phyloP scores from a whole-genome alignment of 805 yeast species.

The Metschnikowia similis region DNA sequence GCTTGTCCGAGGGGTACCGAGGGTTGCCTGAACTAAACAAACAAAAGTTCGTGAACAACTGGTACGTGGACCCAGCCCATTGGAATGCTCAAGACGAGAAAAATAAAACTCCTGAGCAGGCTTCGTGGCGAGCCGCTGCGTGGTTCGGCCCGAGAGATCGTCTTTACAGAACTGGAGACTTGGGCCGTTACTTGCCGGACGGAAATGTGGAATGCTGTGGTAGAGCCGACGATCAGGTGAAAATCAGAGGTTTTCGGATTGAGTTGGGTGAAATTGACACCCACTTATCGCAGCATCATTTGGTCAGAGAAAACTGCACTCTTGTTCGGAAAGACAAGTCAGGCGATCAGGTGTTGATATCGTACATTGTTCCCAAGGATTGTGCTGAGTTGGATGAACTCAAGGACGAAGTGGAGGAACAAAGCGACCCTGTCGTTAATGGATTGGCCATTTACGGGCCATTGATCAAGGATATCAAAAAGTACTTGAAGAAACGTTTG shows the following conservation, averaged over 20 bases:
- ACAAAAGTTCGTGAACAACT: conserved; percentile 82
- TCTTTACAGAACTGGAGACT: conserved; percentile 93
- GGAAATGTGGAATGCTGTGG: conserved; percentile 99
- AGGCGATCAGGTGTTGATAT: conserved; percentile 86
- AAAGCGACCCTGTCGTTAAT: conserved; percentile 62
- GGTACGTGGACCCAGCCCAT: conserved; percentile 72
- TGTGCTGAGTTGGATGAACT: conserved; percentile 43
- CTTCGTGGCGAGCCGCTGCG: conserved; percentile 63
- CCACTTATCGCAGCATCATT: conserved; percentile 88
- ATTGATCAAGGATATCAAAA: conserved; percentile 74
- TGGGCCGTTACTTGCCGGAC: conserved; percentile 94
- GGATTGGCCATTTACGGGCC: conserved; percentile 76
- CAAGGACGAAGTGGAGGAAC: conserved; percentile 45
- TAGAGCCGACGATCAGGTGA: conserved; percentile 98
- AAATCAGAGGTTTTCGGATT: conserved; percentile 96
- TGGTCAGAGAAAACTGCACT: conserved; percentile 89
- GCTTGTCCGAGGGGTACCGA: conserved; percentile 94
- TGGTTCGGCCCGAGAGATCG: conserved; percentile 97
- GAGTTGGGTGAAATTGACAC: conserved; percentile 98
- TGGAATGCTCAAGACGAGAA: conserved; percentile 58
- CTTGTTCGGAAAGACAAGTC: conserved; percentile 87
- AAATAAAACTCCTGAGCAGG: conserved; percentile 34
- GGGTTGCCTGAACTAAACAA: conserved; percentile 84
- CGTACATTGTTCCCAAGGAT: conserved; percentile 80
- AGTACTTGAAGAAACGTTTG: conserved; percentile 73